phyloP scores from a whole-genome alignment of 116 monocot genomes.

The Phalaenopsis hybrid region DNA sequence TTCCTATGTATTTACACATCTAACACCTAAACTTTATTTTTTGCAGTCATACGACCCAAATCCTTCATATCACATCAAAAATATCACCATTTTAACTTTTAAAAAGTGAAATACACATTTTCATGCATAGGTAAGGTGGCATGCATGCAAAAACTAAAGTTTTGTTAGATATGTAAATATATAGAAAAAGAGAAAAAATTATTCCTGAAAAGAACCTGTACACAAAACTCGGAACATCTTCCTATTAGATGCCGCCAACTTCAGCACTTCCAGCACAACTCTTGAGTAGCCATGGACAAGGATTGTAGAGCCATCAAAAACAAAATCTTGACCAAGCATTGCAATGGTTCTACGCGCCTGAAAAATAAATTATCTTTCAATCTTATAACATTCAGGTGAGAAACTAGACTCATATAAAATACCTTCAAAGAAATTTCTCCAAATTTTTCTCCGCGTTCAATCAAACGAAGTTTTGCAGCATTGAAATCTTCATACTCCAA shows the following conservation, averaged over 20 bases:
- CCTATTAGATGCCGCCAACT: constrained; percentile 65
- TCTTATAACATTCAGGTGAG: not conserved
- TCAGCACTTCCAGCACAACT: constrained; percentile 84
- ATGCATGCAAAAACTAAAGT: too few species aligned
- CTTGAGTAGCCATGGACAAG: constrained; percentile 96
- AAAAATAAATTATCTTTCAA: not conserved
- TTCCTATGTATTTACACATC: too few species aligned
- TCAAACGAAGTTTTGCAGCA: constrained; percentile 78
- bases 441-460: constrained; percentile 94
- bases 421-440: constrained; percentile 94
- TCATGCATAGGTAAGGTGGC: too few species aligned
- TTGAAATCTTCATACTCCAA: constrained; percentile 92
- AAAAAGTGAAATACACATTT: too few species aligned
- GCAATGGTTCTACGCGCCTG: constrained; percentile 88
- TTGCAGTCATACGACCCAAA: too few species aligned
- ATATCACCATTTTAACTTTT: too few species aligned
- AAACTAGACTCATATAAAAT: not conserved
- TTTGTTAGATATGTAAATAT: too few species aligned
- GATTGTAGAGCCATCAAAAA: constrained; percentile 88
- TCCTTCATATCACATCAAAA: too few species aligned
- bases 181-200: not conserved
- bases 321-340: constrained; percentile 92
- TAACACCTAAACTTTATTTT: too few species aligned
- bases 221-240: constrained; percentile 87
- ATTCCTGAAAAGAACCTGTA: constrained; percentile 47